Conservation (phyloP, 1,284 basidiomycete genomes). For the Apiotrichum sp. region DNA sequence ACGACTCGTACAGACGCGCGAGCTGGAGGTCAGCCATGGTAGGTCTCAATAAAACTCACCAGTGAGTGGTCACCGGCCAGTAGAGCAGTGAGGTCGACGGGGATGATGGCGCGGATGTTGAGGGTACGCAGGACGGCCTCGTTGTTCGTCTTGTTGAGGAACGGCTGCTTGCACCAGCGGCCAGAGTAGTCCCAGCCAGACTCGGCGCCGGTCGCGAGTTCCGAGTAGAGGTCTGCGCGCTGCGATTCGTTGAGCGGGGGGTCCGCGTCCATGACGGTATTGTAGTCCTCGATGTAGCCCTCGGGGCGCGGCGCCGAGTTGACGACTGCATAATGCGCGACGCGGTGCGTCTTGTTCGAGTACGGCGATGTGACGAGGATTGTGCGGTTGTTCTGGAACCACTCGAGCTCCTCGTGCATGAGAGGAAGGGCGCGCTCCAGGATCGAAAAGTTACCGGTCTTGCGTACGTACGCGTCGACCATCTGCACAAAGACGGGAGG, state of each 20-base stretch:
- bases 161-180: slow-evolving; percentile 52
- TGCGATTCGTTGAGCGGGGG: slow-evolving; percentile 59
- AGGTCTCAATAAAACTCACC: slow-evolving; percentile 51
- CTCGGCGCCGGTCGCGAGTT: slow-evolving; percentile 82
- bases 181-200: slow-evolving; percentile 52
- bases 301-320: slow-evolving; percentile 88
- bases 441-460: slow-evolving; percentile 58
- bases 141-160: slow-evolving; percentile 48
- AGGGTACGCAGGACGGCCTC: slow-evolving; percentile 60
- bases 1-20: slow-evolving; percentile 58
- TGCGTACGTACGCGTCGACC: slow-evolving; percentile 59
- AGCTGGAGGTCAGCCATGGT: slow-evolving; percentile 41
- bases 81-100: slow-evolving; percentile 77
- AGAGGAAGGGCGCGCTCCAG: slow-evolving; percentile 60
- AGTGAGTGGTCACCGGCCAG: slow-evolving; percentile 52
- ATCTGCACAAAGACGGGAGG: slow-evolving; percentile 80
- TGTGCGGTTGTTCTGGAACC: slow-evolving; percentile 74
- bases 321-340: slow-evolving; percentile 65
- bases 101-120: slow-evolving; percentile 63
- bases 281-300: slow-evolving; percentile 60
- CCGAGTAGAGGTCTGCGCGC: slow-evolving; percentile 68
- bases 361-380: slow-evolving; percentile 66
- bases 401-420: slow-evolving; percentile 64
- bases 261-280: slow-evolving; percentile 60
- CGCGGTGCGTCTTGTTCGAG: slow-evolving; percentile 57